Evolutionary conservation across 129 eudicot species (phyloP).

Genomic region (Saussurea involucrata): DNA sequence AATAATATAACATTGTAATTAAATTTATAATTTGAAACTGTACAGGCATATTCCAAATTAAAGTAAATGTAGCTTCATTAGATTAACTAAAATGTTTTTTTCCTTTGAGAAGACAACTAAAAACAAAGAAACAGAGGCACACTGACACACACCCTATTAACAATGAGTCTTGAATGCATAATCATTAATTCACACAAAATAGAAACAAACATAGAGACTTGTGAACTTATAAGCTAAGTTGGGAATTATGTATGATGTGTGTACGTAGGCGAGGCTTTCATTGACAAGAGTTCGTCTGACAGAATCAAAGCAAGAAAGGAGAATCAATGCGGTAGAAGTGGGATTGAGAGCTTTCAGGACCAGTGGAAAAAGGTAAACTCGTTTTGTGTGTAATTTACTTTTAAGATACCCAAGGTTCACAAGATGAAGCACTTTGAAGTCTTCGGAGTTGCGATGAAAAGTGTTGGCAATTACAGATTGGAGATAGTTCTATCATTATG

Average conservation of each 20-base stretch:
- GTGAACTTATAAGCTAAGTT: not conserved
- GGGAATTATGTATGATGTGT: not conserved
- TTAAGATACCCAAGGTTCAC: not conserved
- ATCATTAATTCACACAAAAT: not conserved
- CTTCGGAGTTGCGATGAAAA: not conserved
- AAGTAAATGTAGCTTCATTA: not conserved
- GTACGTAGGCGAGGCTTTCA: not conserved
- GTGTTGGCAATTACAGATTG: not conserved
- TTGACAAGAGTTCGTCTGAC: not conserved
- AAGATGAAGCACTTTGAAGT: not conserved
- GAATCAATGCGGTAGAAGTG: not conserved
- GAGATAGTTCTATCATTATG: not conserved
- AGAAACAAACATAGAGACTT: not conserved
- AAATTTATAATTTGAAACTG: not conserved
- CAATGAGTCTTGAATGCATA: not conserved
- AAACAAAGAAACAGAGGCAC: not conserved
- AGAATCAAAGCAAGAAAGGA: not conserved
- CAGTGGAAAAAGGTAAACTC: not conserved
- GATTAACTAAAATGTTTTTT: too few species aligned
- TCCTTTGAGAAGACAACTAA: not conserved
- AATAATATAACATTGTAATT: not conserved
- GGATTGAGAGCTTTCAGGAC: not conserved
- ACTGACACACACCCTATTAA: not conserved
- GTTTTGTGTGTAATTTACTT: not conserved
- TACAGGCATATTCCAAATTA: not conserved